These are phyloP conservation scores for Solanum raphanifolium DNA, from an alignment of 257 asterid species.

Conservation along the genomic window DNA sequence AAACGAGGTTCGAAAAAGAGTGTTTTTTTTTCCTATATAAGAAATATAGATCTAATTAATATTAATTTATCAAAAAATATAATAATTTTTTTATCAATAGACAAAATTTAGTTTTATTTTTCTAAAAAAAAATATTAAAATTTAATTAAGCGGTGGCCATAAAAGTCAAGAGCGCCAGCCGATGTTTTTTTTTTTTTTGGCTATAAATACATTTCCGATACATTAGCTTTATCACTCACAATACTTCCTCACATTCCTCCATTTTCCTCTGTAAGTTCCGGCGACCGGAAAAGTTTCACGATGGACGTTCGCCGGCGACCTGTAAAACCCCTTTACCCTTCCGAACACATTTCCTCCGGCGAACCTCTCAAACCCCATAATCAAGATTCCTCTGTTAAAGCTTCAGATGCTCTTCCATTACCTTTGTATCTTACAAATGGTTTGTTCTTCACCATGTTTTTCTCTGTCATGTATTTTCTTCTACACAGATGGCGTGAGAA, in stretches of 20 bases:
- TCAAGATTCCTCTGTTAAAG: constrained; percentile 3
- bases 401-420: constrained; percentile 23
- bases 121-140: neutral
- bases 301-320: constrained; percentile 38
- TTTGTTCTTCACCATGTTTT: constrained; percentile 7
- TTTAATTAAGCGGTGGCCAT: neutral
- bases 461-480: neutral
- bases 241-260: neutral
- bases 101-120: neutral
- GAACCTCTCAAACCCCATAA: constrained; percentile 12
- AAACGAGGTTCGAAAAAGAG: neutral
- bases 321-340: neutral
- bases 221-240: neutral
- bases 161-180: neutral
- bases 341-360: constrained; percentile 9
- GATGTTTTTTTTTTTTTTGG: neutral
- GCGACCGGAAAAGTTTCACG: neutral
- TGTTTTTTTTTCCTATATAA: no score
- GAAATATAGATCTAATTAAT: no score
- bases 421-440: constrained; percentile 28
- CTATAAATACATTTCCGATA: neutral
- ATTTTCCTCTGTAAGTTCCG: neutral
- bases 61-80: neutral
- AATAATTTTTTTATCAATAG: neutral
- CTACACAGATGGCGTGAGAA: neutral